Evolutionary conservation across 768 basidiomycete species (phyloP), one percentile per base, ranked within the genome.

Genomic region (Naganishia antarctica): DNA sequence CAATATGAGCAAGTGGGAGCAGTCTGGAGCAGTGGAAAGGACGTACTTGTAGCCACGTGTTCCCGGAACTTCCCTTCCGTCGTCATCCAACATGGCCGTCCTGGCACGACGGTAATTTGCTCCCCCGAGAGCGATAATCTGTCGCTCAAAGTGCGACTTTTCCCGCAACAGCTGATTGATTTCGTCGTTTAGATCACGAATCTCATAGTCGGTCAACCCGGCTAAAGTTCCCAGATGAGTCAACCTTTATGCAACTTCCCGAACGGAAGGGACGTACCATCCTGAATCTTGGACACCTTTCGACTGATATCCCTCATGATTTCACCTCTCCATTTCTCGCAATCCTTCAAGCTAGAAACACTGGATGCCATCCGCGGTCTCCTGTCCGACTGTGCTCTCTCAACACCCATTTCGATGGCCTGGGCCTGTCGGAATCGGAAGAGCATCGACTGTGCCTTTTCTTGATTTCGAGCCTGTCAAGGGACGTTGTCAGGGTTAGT

Each of bases 201-300:
- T 86, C 80, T 97, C 92, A 74, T 97, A 97, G 80, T 97, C 91
- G 26, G 89, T 88, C 76, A 97, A 78, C 59, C 91, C 90, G 70
- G 90, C 93, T 97, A 6, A 43, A 4, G 12, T 23, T 25, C 29
- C n/a, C n/a, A n/a, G n/a, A n/a, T n/a, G n/a, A n/a, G n/a, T n/a
- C 29, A 32, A 18, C 15, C 25, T 31, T 28, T 9, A 15, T 15
- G 31, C 1, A 58, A 44, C n/a, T n/a, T n/a, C n/a, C n/a, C n/a
- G n/a, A 50, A 59, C 0, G 26, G 44, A 62, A 9, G 18, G 44
- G 4, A 80, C 89, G 66, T 32, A 92, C 91, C 79, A 73, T 99
- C 94, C 77, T 99, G 94, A 48, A 98, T 98, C 79, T 98, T 97
- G 16, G 91, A 91, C 26, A 98, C 94, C 76, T 99, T 98, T 66